Conservation (phyloP, 1,284 basidiomycete species). For the Prillingera fragicola region DNA sequence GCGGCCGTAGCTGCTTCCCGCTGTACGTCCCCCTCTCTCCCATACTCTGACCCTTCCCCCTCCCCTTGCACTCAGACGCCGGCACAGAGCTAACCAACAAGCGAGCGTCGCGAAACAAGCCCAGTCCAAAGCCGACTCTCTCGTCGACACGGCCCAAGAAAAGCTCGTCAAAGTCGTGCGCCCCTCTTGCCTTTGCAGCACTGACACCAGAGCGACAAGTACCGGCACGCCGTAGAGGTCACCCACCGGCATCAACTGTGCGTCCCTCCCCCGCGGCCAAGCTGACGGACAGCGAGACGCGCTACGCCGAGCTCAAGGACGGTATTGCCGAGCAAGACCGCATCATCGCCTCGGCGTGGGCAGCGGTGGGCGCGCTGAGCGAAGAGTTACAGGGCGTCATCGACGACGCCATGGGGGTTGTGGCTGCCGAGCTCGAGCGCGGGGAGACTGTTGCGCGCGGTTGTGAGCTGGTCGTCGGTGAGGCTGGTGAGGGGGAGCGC, state of each 20-base stretch:
- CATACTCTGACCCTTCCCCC: too few relatives aligned
- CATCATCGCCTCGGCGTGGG: not conserved
- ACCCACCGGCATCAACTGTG: slow-evolving; percentile 6
- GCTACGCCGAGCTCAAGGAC: not conserved
- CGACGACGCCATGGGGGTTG: not conserved
- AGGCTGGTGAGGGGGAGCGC: not conserved
- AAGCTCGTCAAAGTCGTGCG: too few relatives aligned
- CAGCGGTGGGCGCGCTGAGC: not conserved
- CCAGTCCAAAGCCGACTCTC: too few relatives aligned
- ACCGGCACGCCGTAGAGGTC: slow-evolving; percentile 3
- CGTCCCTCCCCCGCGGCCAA: not conserved
- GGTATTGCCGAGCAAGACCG: slow-evolving; percentile 3
- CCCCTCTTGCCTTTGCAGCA: too few relatives aligned
- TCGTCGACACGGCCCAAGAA: too few relatives aligned
- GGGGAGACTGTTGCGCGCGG: not conserved
- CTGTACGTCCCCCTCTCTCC: too few relatives aligned
- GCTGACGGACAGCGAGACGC: slow-evolving; percentile 4
- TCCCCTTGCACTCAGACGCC: too few relatives aligned
- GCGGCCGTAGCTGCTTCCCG: too few relatives aligned
- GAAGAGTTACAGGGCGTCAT: not conserved
- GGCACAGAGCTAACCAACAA: too few relatives aligned
- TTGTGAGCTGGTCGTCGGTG: not conserved
- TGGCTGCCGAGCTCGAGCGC: not conserved
- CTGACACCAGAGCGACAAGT: slow-evolving; percentile 2
- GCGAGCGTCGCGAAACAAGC: too few relatives aligned